Evolutionary conservation across 345 rosid genomes (phyloP), one percentile per base, ranked within the genome.

Genomic region (Jatropha curcas): DNA sequence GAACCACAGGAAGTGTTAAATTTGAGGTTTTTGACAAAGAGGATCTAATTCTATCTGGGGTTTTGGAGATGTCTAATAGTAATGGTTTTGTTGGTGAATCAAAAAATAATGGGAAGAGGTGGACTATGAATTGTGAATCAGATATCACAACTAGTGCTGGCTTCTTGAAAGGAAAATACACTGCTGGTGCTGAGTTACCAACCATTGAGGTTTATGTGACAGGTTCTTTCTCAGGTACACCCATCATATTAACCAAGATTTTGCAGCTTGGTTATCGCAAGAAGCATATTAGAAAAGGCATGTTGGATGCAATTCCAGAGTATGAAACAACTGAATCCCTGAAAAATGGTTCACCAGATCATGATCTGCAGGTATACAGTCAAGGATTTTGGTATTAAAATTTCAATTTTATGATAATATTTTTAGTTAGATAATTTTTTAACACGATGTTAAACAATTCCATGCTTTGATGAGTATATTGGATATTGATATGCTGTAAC

Each of bases 191-290:
- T 0, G 90, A 90, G 71, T 82, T 77, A 22, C 81, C 95, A 8
- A 82, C 84, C 70, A 76, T 95, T 74, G 98, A 95, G 84, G 99
- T 95, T 51, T 95, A 87, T 75, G 86, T 94, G 41, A 81, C 98
- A 1, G 96, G 98, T 28, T 86, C 84, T 71, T 92, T 85, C 81
- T 82, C 88, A 14, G 93, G 97, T 52, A 86, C 84, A 6, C 97
- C 98, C 0, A 84, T 94, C 60, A 92, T 94, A 67, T 72, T 94
- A 67, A 92, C 93, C 59, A 92, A 94, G 87, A 86, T 89, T 25
- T 75, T 90, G 81, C 90, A 86, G 81, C 86, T 88, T 73, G 78
- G 79, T 79, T 86, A 76, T 48, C 83, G 89, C 74, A 94, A 88
- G 84, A 94, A 89, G 81, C 94, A 87, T 31, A 76, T 57, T 25